Evolutionary conservation across 441 rosid species (phyloP).

Genomic region (Lepidium campestre): DNA sequence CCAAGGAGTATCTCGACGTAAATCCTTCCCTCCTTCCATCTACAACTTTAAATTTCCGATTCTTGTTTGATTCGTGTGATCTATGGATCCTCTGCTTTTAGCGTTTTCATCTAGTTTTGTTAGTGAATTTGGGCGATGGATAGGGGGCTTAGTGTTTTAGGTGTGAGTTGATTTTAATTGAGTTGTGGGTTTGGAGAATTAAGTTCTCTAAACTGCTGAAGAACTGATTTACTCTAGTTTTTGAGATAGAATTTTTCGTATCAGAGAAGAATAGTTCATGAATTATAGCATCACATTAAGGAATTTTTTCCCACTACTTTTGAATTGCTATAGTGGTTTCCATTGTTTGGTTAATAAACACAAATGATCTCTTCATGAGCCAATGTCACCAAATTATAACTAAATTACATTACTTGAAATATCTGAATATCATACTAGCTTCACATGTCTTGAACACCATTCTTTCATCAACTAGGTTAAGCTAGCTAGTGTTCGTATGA

Average conservation of each 20-base stretch:
- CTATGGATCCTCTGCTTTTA: not conserved
- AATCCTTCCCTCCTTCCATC: slow-evolving; percentile 7
- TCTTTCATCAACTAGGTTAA: not conserved
- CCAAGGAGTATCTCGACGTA: slow-evolving; percentile 91
- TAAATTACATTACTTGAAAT: not conserved
- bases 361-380: not conserved
- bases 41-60: not conserved
- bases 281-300: not conserved
- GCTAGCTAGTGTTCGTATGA: not conserved
- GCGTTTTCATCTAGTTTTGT: not conserved
- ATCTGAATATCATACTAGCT: not conserved
- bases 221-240: not conserved
- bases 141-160: not conserved
- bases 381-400: not conserved
- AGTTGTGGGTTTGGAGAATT: not conserved
- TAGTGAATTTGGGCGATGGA: not conserved
- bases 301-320: not conserved
- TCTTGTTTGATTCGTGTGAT: not conserved
- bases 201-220: not conserved
- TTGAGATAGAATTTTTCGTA: not conserved
- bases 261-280: not conserved
- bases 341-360: not conserved
- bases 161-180: not conserved
- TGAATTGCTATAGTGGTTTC: not conserved
- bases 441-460: slow-evolving; percentile 5